These are phyloP conservation scores for Scedosporium minutisporum DNA, from an alignment of 2,329 filamentous ascomycete genomes.

Conservation along the genomic window DNA sequence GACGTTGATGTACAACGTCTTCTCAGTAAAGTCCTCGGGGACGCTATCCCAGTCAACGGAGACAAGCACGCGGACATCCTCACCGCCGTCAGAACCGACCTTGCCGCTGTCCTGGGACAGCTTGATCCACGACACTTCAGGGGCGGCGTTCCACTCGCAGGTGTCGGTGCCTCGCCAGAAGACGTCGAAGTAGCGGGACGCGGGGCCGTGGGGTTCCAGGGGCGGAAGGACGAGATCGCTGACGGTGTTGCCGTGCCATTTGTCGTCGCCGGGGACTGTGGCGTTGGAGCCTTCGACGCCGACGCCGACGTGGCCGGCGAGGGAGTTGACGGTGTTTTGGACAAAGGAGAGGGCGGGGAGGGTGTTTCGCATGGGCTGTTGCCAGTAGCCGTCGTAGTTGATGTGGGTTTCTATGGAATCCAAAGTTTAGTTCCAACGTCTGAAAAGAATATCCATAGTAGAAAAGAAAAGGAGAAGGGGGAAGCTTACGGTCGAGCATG, in stretches of 20 bases:
- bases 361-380: conserved; percentile 63
- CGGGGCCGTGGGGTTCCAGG: conserved; percentile 48
- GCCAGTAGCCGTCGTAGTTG: conserved; percentile 47
- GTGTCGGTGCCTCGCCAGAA: conserved; percentile 46
- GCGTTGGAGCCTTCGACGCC: conserved; percentile 57
- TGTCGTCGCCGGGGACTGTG: conserved; percentile 53
- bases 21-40: conserved; percentile 37
- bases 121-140: conserved; percentile 38
- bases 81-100: conserved; percentile 29
- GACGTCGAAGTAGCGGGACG: conserved; percentile 51
- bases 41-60: conserved; percentile 30
- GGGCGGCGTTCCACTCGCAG: conserved; percentile 42
- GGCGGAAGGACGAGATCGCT: conserved; percentile 44
- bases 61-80: conserved; percentile 12
- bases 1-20: conserved; percentile 42
- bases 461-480: neutral
- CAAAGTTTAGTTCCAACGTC: neutral
- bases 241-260: conserved; percentile 32
- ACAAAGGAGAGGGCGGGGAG: conserved; percentile 38
- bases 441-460: neutral
- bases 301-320: conserved; percentile 55
- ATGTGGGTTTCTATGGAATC: conserved; percentile 35
- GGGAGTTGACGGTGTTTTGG: conserved; percentile 38
- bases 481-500: conserved; percentile 43
- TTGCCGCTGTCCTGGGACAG: conserved; percentile 39